Percentiles rank a stretch among this genome's conserved stretches.
Evolutionary conservation across 2,329 filamentous ascomycete species (phyloP).

Genomic region (Aspergillus piperis): DNA sequence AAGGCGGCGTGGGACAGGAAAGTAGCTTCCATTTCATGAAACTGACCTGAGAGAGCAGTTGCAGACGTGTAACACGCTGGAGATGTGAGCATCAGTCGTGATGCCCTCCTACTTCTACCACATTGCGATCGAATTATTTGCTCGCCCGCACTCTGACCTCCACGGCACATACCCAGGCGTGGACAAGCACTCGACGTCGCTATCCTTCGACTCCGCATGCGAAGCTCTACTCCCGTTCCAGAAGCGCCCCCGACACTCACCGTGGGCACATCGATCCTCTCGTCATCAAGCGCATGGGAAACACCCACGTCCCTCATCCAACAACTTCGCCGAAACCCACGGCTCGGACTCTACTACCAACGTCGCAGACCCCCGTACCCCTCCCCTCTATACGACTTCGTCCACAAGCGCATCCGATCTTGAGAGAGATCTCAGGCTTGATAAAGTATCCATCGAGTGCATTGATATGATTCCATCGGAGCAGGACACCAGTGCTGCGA

Average conservation of each 20-base stretch:
- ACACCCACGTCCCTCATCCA: slow-evolving; percentile 11
- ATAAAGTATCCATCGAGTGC: slow-evolving; percentile 74
- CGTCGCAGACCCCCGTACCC: slow-evolving; percentile 8
- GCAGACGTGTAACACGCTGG: neutral
- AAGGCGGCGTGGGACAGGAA: slow-evolving; percentile 2
- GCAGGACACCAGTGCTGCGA: slow-evolving; percentile 27
- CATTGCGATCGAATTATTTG: slow-evolving; percentile 61
- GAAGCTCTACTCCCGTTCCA: slow-evolving; percentile 43
- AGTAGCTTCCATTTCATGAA: neutral
- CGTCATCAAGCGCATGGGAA: slow-evolving; percentile 14
- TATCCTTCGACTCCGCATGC: slow-evolving; percentile 37
- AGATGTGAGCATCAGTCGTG: slow-evolving; percentile 37
- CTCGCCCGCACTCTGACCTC: slow-evolving; percentile 31
- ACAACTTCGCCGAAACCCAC: slow-evolving; percentile 8
- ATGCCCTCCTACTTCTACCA: slow-evolving; percentile 68
- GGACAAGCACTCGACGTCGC: slow-evolving; percentile 23
- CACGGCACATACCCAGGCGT: slow-evolving; percentile 8
- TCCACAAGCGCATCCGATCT: slow-evolving; percentile 20
- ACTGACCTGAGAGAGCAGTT: neutral
- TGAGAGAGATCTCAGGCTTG: slow-evolving; percentile 74
- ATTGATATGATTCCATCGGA: slow-evolving; percentile 66
- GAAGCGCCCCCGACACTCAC: slow-evolving; percentile 24
- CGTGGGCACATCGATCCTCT: slow-evolving; percentile 15
- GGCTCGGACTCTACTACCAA: slow-evolving; percentile 10
- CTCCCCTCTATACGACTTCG: slow-evolving; percentile 24